Base-by-base conservation (phyloP, 106 monocot genomes). In the Agapanthus africanus region DNA sequence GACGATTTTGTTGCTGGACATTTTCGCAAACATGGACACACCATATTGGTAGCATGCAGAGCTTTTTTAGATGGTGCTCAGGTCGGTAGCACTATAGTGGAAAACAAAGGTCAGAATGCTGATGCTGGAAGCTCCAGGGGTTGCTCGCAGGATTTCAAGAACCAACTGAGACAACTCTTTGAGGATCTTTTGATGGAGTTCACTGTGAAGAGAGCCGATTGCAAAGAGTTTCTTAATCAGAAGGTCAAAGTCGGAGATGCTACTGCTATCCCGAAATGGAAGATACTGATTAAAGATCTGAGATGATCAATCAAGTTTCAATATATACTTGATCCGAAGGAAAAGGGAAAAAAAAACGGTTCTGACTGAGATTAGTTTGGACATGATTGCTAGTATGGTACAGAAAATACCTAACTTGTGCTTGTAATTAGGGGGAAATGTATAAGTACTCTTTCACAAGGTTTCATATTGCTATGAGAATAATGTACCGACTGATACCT, bases 181-280 rank as follows among this genome's bases (percentile, higher is more conserved):
- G 72, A 72, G 32, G 62, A 63, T 16, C 72, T 72, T 23, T 35
- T 63, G 40, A 63, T 72, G 72, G 72, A 72, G 63, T 63, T 72
- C 41, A 63, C 72, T 6, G 62, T 72, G 4, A 62, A 63, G 33
- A 63, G 72, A 72, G 72, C 72, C 4, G 46, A 72, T 35, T 72
- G 72, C 31, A 34, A 46, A 4, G 62, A 57, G 7, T 72, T 62
- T 47, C 72, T 62, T 22, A 19, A 22, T 46, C 44, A 72, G 0
- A 72, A 63, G 63, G 72, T 16, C 7, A 72, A 63, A 32, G 34
- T 35, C 46, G 72, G 63, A 14, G 47, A 61, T 63, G 72, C 63
- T 30, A 25, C 21, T 23, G 61, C 72, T 23, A 15, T 63, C 1
- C 63, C 63, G 9, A 33, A 33, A 33, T n/a, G n/a, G 36, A 5